These are phyloP conservation scores for Teratosphaeria nubilosa DNA, from an alignment of 2,329 filamentous ascomycete species.

Conservation along the genomic window DNA sequence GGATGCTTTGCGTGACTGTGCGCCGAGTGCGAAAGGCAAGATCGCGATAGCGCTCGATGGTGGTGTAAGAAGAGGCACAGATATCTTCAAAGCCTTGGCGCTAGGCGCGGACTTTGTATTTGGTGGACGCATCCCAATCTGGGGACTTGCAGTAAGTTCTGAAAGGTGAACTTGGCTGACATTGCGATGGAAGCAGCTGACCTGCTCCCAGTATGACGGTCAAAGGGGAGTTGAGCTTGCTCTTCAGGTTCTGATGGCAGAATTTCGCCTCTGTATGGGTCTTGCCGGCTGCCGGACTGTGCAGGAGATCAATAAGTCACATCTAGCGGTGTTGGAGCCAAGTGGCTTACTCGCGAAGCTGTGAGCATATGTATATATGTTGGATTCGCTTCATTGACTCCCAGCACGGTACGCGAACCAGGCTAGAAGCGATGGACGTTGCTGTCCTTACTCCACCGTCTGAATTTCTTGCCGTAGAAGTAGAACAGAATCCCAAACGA, in stretches of 20 bases:
- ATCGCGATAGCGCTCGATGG: slow-evolving; percentile 42
- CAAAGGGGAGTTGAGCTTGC: neutral
- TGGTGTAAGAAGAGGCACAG: slow-evolving; percentile 39
- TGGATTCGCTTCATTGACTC: too few relatives aligned
- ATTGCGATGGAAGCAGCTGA: neutral
- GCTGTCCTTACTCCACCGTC: slow-evolving; percentile 46
- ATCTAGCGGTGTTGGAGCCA: neutral
- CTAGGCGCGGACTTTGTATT: slow-evolving; percentile 37
- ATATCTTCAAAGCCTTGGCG: slow-evolving; percentile 43
- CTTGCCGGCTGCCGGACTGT: neutral
- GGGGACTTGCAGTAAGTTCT: neutral
- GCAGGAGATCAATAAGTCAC: neutral
- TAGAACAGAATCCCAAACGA: slow-evolving; percentile 47
- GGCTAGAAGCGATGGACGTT: slow-evolving; percentile 43
- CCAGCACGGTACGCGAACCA: neutral
- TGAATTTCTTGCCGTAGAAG: slow-evolving; percentile 48
- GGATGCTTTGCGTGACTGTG: neutral
- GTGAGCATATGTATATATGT: neutral
- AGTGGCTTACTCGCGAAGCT: neutral
- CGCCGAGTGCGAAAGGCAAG: neutral
- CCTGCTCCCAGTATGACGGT: neutral
- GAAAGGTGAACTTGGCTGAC: neutral
- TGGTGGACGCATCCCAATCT: neutral
- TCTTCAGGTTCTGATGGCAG: neutral
- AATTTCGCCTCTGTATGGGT: neutral